Evolutionary conservation across 441 rosid genomes (phyloP).

Genomic region (Francoa sonchifolia): DNA sequence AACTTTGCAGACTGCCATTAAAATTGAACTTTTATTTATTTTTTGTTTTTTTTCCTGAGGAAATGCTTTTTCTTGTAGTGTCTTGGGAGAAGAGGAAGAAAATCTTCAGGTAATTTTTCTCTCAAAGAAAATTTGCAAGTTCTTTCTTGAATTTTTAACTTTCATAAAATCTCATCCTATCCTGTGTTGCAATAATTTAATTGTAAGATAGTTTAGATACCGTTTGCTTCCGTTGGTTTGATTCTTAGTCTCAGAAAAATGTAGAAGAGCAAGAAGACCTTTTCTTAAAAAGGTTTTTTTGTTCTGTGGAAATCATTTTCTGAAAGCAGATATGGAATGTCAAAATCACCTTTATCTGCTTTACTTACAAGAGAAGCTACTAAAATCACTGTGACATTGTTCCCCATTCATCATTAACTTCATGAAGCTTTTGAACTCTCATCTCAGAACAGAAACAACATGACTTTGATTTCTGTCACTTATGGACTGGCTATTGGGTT

Average conservation of each 20-base stretch:
- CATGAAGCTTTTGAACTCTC: too few relatives aligned
- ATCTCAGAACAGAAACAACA: too few relatives aligned
- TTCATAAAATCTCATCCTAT: not conserved
- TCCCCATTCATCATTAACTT: too few relatives aligned
- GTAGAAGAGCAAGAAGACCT: too few relatives aligned
- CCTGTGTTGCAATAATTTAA: not conserved
- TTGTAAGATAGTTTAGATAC: not conserved
- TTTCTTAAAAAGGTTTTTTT: too few relatives aligned
- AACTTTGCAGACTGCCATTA: slow-evolving; percentile 8
- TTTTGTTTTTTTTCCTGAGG: slow-evolving; percentile 12
- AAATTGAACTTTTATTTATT: slow-evolving; percentile 3
- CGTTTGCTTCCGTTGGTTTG: not conserved
- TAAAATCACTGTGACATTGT: too few relatives aligned
- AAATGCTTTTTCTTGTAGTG: slow-evolving; percentile 42
- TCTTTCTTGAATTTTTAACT: not conserved
- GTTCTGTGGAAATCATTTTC: too few relatives aligned
- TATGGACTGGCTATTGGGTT: too few relatives aligned
- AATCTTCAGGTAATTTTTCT: slow-evolving; percentile 40
- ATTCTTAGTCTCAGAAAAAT: not conserved
- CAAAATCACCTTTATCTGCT: too few relatives aligned
- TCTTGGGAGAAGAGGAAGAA: slow-evolving; percentile 55
- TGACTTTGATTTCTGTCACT: too few relatives aligned
- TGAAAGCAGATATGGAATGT: too few relatives aligned
- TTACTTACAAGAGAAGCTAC: too few relatives aligned
- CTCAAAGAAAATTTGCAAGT: slow-evolving; percentile 1